phyloP scores from a whole-genome alignment of 169 alveolate genomes.

The Plasmodium cynomolgi region DNA sequence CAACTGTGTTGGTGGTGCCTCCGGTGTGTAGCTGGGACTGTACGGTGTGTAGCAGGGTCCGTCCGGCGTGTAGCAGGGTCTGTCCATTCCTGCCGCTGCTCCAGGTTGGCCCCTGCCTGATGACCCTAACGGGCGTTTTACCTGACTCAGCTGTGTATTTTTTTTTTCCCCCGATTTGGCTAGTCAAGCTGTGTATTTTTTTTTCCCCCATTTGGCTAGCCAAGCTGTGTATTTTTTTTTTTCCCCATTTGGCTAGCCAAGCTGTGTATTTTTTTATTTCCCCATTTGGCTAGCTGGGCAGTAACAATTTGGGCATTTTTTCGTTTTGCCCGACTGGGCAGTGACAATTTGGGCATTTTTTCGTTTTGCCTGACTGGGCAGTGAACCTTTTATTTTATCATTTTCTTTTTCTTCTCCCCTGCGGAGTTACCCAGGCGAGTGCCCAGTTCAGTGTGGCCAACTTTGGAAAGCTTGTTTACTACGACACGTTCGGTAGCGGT shows the following conservation, averaged over 20 bases:
- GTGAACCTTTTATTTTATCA: background rate
- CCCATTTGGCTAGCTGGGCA: background rate
- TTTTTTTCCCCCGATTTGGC: background rate
- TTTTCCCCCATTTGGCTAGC: background rate
- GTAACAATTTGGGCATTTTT: background rate
- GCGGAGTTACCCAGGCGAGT: background rate
- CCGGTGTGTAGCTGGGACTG: background rate
- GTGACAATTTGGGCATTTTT: background rate
- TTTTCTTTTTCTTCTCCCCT: background rate
- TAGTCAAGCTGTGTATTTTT: background rate
- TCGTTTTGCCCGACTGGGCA: background rate
- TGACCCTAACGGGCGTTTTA: background rate
- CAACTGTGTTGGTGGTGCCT: slow-evolving; percentile 11
- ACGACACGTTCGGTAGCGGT: background rate
- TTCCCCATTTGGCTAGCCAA: background rate
- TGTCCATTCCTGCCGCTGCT: background rate
- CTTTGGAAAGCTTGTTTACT: background rate
- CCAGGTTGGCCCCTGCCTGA: background rate
- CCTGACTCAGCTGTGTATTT: background rate
- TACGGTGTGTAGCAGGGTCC: too few species aligned
- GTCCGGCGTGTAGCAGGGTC: background rate
- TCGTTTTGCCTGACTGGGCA: slow-evolving; percentile 2
- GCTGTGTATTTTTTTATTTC: background rate
- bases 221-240: background rate
- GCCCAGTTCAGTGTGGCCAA: background rate